Evolutionary conservation across 2,329 filamentous ascomycete species (phyloP).

Genomic region (Paramyrothecium roridum): DNA sequence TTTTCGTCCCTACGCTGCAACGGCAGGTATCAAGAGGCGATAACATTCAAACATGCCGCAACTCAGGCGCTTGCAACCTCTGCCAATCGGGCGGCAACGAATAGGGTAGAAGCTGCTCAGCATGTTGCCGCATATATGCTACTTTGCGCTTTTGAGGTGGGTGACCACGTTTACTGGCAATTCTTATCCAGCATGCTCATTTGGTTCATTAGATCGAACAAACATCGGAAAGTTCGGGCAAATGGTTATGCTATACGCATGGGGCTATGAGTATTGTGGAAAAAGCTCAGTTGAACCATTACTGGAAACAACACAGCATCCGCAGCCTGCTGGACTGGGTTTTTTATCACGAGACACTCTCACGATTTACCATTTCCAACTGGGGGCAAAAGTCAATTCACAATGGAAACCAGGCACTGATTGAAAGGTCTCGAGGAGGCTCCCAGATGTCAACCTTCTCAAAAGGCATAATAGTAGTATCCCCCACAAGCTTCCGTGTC

Average conservation of each 20-base stretch:
- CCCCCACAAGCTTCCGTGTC: background rate
- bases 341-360: conserved; percentile 13
- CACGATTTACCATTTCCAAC: conserved; percentile 13
- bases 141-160: conserved; percentile 14
- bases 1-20: conserved; percentile 10
- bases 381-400: conserved; percentile 6
- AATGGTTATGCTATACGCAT: conserved; percentile 14
- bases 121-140: conserved; percentile 16
- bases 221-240: conserved; percentile 12
- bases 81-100: background rate
- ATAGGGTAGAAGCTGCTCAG: conserved; percentile 5
- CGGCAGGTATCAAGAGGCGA: conserved; percentile 5
- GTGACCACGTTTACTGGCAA: background rate
- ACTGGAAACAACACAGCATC: background rate
- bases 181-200: too few species aligned
- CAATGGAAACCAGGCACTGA: too few species aligned
- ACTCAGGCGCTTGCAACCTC: conserved; percentile 8
- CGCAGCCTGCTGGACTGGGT: conserved; percentile 13
- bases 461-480: background rate
- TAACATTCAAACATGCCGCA: conserved; percentile 12
- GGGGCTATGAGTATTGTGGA: conserved; percentile 14
- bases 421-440: background rate
- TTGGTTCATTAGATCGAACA: conserved; percentile 4
- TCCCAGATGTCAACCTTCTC: background rate
- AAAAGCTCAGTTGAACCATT: conserved; percentile 2